phyloP scores from a whole-genome alignment of 192 early-diverging fungal genomes.

The Obelidium mucronatum region DNA sequence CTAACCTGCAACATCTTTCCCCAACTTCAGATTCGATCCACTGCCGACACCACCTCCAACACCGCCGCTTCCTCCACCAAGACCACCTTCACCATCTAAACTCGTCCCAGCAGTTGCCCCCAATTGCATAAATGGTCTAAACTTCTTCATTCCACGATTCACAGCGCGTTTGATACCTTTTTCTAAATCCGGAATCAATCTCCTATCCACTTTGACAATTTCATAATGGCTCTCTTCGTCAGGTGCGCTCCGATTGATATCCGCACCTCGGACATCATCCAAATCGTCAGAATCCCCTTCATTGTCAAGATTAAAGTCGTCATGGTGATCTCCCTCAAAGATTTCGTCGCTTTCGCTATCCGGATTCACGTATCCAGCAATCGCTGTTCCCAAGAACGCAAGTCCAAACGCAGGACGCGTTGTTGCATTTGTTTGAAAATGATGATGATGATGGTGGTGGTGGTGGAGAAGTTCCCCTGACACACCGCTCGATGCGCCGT shows the following conservation, averaged over 20 bases:
- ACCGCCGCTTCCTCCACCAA: not conserved
- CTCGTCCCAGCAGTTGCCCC: not conserved
- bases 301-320: conserved; percentile 12
- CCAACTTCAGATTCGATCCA: conserved; percentile 18
- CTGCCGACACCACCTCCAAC: not conserved
- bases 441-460: not conserved
- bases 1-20: conserved; percentile 25
- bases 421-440: not conserved
- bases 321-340: conserved; percentile 32
- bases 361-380: conserved; percentile 30
- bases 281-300: not conserved
- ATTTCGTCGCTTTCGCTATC: conserved; percentile 24
- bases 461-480: not conserved
- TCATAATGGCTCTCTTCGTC: conserved; percentile 38
- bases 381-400: conserved; percentile 34
- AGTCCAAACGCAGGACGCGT: not conserved
- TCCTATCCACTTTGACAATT: conserved; percentile 31
- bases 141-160: conserved; percentile 38
- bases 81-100: not conserved
- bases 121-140: conserved; percentile 29
- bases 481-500: not conserved
- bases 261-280: not conserved
- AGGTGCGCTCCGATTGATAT: conserved; percentile 12
- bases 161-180: conserved; percentile 34
- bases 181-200: conserved; percentile 34